These are phyloP conservation scores for Annulohypoxylon maeteangense DNA, from an alignment of 495 filamentous ascomycete genomes.

Conservation along the genomic window DNA sequence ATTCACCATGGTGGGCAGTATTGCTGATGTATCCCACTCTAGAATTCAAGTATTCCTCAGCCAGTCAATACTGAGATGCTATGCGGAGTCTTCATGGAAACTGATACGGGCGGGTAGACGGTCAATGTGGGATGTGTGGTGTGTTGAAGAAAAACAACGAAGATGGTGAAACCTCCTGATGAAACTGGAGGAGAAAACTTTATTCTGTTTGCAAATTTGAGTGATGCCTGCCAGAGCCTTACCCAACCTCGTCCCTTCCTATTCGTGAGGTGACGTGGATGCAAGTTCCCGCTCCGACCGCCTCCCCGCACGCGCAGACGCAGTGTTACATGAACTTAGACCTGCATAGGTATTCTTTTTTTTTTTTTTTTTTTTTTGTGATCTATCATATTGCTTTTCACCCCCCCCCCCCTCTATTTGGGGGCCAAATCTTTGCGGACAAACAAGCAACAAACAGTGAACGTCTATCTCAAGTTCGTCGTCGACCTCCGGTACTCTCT, in stretches of 20 bases:
- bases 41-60: background rate
- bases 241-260: constrained; percentile 11
- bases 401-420: background rate
- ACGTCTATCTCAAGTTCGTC: too few species aligned
- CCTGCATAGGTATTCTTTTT: too few species aligned
- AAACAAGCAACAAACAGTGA: too few species aligned
- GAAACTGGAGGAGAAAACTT: background rate
- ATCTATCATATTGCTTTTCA: background rate
- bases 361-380: too few species aligned
- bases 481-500: too few species aligned
- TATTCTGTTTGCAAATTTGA: background rate
- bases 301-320: background rate
- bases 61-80: background rate
- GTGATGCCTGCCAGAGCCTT: constrained; percentile 1
- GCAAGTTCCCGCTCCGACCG: constrained; percentile 7
- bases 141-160: background rate
- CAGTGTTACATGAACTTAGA: background rate
- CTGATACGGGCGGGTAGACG: too few species aligned
- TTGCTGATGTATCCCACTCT: background rate
- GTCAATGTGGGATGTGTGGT: background rate
- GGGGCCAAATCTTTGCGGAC: too few species aligned
- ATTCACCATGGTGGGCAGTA: constrained; percentile 12
- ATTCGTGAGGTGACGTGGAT: background rate
- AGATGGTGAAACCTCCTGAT: constrained; percentile 7
- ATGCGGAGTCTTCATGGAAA: background rate